A percentile compares a stretch with the other conserved stretches of the same genome.
Conservation (phyloP, 1,139 yeast genomes). For the Taiozyma sp. region DNA sequence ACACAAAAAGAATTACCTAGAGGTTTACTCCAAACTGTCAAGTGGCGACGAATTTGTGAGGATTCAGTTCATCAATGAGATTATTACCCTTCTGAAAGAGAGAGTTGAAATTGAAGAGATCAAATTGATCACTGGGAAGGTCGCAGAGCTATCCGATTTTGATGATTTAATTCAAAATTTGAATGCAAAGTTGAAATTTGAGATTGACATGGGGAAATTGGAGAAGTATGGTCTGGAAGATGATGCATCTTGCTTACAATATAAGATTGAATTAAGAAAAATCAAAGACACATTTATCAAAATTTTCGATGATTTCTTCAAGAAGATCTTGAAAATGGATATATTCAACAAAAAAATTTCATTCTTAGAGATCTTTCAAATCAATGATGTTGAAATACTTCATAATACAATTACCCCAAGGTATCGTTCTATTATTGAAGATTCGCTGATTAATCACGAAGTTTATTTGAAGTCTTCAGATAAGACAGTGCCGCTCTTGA, state of each 20-base stretch:
- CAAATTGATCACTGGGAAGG: slow-evolving; percentile 4
- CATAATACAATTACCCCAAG: slow-evolving; percentile 20
- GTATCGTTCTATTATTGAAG: slow-evolving; percentile 16
- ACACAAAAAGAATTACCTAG: slow-evolving; percentile 11
- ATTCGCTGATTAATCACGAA: slow-evolving; percentile 21
- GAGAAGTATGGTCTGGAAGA: background rate
- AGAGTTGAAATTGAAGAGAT: slow-evolving; percentile 7
- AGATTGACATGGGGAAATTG: slow-evolving; percentile 1
- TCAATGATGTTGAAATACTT: slow-evolving; percentile 16
- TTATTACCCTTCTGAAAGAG: slow-evolving; percentile 12
- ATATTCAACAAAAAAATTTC: slow-evolving; percentile 9
- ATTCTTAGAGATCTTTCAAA: slow-evolving; percentile 20
- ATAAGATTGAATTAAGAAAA: slow-evolving; percentile 21
- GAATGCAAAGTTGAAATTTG: slow-evolving; percentile 8
- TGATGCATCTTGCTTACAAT: slow-evolving; percentile 9
- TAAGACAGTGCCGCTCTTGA: slow-evolving; percentile 7
- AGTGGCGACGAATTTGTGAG: slow-evolving; percentile 20
- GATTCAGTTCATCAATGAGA: slow-evolving; percentile 19
- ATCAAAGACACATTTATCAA: slow-evolving; percentile 12
- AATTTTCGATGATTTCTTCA: slow-evolving; percentile 16
- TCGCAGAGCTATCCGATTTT: slow-evolving; percentile 2
- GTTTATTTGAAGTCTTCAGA: slow-evolving; percentile 18
- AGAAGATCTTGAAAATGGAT: slow-evolving; percentile 8
- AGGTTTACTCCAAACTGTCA: slow-evolving; percentile 19
- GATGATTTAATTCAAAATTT: slow-evolving; percentile 12